Base-by-base conservation (phyloP, 1,139 yeast genomes). In the Yamadazyma dendronema region DNA sequence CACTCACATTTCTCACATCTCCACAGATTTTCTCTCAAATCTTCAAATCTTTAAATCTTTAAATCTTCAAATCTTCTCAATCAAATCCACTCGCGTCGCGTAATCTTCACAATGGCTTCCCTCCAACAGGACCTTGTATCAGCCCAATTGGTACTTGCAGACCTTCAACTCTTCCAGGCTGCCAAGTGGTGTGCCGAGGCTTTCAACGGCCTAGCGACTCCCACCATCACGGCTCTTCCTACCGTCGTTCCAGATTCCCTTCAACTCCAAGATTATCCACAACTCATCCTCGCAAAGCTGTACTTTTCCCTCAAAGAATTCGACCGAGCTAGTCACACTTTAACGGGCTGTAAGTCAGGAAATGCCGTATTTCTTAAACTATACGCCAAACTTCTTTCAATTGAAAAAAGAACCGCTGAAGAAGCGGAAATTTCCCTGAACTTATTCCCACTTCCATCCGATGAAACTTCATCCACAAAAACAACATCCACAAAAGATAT, bases 161-260 rank as follows among this genome's bases (percentile, higher is more conserved):
- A 63, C 25, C 62, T 84, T 45, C 76, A 82, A 46, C 63, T 86
- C 11, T 73, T 72, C 51, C 84, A 82, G 40, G 79, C 88, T 0
- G 74, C 92, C 6, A 87, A 86, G 66, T 87, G 96, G 96, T 71
- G 70, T 38, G 82, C 88, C 2, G 96, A 88, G 53, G 95, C 95
- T 0, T 65, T 86, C 23, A 75, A 74, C 53, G 76, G 76, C 1
- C 49, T 71, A 17, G 11, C 41, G 7, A 30, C 5, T 24, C 29
- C 30, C 37, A 41, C 9, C 52, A 64, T 11, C 84, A 79, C 29
- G 33, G 43, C 3, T 41, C 45, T n/a, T 58, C 52, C 24, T 55
- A 58, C 29, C 62, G 62, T 25, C 59, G 54, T 34, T 73, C 72
- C 41, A 3, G 11, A 30, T 4, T 24, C 29, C 28, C 37, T 41